These are phyloP conservation scores for Cylindrotheca closterium DNA, from an alignment of 108 stramenopile genomes.

Conservation along the genomic window DNA sequence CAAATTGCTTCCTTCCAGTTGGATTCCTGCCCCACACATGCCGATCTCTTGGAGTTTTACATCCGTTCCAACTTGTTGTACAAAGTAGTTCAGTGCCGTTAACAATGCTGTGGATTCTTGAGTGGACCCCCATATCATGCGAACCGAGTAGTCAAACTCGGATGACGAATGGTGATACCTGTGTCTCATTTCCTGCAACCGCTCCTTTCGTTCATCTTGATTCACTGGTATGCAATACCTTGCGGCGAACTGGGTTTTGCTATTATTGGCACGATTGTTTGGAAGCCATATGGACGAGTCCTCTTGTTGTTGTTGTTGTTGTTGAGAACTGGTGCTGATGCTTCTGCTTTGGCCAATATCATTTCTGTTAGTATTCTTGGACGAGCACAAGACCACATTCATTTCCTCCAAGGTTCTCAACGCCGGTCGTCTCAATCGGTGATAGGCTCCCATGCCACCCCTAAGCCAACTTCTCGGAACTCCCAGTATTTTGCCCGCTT, in stretches of 20 bases:
- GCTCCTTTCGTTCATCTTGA: slow-evolving; percentile 27
- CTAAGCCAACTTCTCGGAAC: slow-evolving; percentile 63
- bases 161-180: background rate
- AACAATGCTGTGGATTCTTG: slow-evolving; percentile 83
- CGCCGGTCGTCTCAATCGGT: slow-evolving; percentile 51
- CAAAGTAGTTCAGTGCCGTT: slow-evolving; percentile 83
- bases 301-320: background rate
- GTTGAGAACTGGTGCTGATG: slow-evolving; percentile 7
- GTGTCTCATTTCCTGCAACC: slow-evolving; percentile 14
- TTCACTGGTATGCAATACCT: slow-evolving; percentile 56
- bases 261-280: slow-evolving; percentile 17
- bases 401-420: slow-evolving; percentile 53
- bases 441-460: slow-evolving; percentile 66
- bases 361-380: background rate
- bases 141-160: slow-evolving; percentile 33
- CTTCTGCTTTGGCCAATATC: background rate
- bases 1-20: slow-evolving; percentile 17
- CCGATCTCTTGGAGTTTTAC: slow-evolving; percentile 64
- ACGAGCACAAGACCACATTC: slow-evolving; percentile 39
- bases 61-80: slow-evolving; percentile 35
- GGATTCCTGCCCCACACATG: slow-evolving; percentile 82
- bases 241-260: slow-evolving; percentile 51
- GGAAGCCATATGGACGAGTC: slow-evolving; percentile 2
- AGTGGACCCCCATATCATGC: slow-evolving; percentile 84
- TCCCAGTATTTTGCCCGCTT: slow-evolving; percentile 55